phyloP scores from a whole-genome alignment of 805 yeast species.

The Phaffomyces opuntiae region DNA sequence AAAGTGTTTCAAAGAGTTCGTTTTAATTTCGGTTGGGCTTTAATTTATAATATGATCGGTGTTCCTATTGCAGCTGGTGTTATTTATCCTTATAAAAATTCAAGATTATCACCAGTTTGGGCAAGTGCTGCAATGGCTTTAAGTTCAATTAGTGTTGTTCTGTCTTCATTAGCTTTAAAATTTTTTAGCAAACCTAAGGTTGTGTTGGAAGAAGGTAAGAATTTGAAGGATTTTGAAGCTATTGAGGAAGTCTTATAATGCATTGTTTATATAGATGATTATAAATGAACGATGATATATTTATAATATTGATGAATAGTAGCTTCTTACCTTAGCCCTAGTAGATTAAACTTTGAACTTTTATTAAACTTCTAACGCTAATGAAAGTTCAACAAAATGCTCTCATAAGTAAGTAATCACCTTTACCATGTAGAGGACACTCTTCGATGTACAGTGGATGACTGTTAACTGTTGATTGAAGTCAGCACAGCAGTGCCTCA shows the following conservation, averaged over 20 bases:
- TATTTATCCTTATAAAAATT: constrained; percentile 45
- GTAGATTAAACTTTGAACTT: no score
- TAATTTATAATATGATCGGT: constrained; percentile 49
- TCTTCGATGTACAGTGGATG: no score
- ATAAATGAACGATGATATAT: no score
- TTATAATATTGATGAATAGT: no score
- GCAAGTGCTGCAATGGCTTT: constrained; percentile 63
- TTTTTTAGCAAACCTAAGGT: constrained; percentile 35
- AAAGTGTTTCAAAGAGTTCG: constrained; percentile 46
- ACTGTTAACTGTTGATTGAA: no score
- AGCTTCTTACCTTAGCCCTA: no score
- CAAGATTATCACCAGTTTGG: constrained; percentile 57
- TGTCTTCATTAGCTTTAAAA: constrained; percentile 46
- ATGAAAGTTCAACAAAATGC: no score
- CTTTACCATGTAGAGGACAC: not conserved
- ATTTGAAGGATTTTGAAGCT: constrained; percentile 8
- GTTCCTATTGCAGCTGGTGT: constrained; percentile 65
- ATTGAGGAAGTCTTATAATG: constrained; percentile 3
- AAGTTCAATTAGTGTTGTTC: constrained; percentile 50
- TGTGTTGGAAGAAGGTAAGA: constrained; percentile 8
- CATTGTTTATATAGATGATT: no score
- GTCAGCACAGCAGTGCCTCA: no score
- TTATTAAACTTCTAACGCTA: no score
- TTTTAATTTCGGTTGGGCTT: constrained; percentile 55
- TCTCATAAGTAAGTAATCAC: no score